phyloP scores from a whole-genome alignment of 805 yeast species.

The Starmerella apicola region DNA sequence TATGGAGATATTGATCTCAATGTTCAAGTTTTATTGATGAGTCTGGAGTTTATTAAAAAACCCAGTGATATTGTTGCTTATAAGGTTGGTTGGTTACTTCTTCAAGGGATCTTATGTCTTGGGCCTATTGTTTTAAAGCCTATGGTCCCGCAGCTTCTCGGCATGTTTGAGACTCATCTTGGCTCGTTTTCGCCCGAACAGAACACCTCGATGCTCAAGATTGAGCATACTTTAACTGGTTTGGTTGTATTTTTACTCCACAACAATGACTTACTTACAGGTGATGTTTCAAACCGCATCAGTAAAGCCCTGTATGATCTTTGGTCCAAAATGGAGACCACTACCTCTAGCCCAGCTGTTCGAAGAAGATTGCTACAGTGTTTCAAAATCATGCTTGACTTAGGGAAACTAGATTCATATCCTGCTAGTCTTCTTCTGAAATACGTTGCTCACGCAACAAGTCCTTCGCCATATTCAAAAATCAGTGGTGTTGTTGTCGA shows the following conservation, averaged over 20 bases:
- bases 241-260: constrained; percentile 37
- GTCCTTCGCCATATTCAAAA: constrained; percentile 9
- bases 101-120: constrained; percentile 52
- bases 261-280: constrained; percentile 31
- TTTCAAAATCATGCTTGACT: constrained; percentile 15
- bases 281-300: constrained; percentile 35
- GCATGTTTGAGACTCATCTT: constrained; percentile 51
- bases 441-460: constrained; percentile 24
- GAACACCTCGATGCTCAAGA: no score
- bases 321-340: constrained; percentile 21
- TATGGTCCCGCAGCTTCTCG: constrained; percentile 46
- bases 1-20: constrained; percentile 18
- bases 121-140: constrained; percentile 43
- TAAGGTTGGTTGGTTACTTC: constrained; percentile 43
- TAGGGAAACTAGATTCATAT: constrained; percentile 13
- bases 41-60: constrained; percentile 3
- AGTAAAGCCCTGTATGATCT: constrained; percentile 39
- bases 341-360: constrained; percentile 20
- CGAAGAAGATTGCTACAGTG: constrained; percentile 19
- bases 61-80: constrained; percentile 6
- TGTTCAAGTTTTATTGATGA: constrained; percentile 9
- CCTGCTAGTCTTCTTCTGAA: constrained; percentile 32
- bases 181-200: constrained; percentile 26
- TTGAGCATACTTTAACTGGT: constrained; percentile 42
- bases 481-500: constrained; percentile 9